Evolutionary conservation across 352 stramenopile species (phyloP).

Genomic region (Phytophthora pistaciae): DNA sequence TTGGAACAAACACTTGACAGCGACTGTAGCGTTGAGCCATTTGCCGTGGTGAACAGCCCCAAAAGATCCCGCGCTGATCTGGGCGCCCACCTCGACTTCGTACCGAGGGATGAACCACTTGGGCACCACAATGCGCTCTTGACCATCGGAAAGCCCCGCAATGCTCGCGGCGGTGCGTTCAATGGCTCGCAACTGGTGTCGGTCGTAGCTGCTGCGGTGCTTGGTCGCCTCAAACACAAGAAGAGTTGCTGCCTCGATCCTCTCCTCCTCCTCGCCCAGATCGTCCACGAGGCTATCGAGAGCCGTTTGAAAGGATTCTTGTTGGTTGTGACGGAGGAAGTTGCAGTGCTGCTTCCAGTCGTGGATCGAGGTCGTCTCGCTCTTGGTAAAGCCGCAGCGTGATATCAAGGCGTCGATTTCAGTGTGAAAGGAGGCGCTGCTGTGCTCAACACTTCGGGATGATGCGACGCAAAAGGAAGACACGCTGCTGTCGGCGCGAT

Average conservation of each 20-base stretch:
- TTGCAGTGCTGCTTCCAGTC: constrained; percentile 29
- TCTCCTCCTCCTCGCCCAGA: constrained; percentile 20
- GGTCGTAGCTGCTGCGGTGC: constrained; percentile 37
- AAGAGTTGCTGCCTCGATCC: constrained; percentile 28
- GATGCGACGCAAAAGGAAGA: constrained; percentile 26
- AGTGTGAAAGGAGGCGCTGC: constrained; percentile 21
- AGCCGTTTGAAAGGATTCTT: constrained; percentile 24
- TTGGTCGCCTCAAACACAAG: constrained; percentile 40
- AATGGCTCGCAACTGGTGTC: constrained; percentile 26
- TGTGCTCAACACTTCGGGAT: constrained; percentile 27
- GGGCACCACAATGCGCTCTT: constrained; percentile 13
- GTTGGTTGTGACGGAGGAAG: constrained; percentile 24
- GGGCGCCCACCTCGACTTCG: constrained; percentile 30
- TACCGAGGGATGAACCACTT: constrained; percentile 41
- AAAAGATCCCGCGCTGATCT: constrained; percentile 37
- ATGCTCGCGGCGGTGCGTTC: constrained; percentile 18
- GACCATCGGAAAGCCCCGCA: constrained; percentile 2
- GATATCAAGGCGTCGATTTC: constrained; percentile 35
- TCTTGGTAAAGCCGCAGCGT: constrained; percentile 24
- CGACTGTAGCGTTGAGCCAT: constrained; percentile 42
- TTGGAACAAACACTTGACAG: constrained; percentile 48
- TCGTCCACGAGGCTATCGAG: constrained; percentile 19
- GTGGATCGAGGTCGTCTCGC: constrained; percentile 20
- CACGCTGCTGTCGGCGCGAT: constrained; percentile 13
- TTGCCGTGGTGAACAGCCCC: constrained; percentile 37